Percentiles rank a stretch among this genome's conserved stretches.
Conservation (phyloP, 2,329 filamentous ascomycete genomes). For the Colletotrichum viniferum region DNA sequence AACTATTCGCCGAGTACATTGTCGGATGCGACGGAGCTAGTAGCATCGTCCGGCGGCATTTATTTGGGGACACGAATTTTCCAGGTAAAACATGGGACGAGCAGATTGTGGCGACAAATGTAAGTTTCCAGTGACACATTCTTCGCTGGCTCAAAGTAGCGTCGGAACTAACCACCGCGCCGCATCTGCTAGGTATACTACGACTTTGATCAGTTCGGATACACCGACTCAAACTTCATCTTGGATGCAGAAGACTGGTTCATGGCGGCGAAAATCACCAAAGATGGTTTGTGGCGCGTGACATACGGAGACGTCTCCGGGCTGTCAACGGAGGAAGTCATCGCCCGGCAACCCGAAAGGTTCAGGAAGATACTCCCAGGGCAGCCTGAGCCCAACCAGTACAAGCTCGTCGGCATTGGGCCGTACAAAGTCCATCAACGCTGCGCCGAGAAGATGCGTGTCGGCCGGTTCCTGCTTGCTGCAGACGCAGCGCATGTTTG, state of each 20-base stretch:
- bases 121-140: conserved; percentile 24
- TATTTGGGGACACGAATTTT: conserved; percentile 57
- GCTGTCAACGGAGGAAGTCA: conserved; percentile 56
- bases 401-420: conserved; percentile 59
- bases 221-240: conserved; percentile 62
- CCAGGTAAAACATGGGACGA: conserved; percentile 63
- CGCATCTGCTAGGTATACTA: conserved; percentile 48
- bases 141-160: neutral
- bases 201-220: conserved; percentile 57
- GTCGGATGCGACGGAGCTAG: conserved; percentile 60
- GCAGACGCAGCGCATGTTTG: conserved; percentile 65
- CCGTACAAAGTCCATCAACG: conserved; percentile 67
- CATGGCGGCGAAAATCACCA: conserved; percentile 64
- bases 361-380: conserved; percentile 64
- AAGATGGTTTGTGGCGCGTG: conserved; percentile 64
- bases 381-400: conserved; percentile 60
- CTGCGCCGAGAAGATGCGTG: conserved; percentile 59
- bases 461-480: conserved; percentile 59
- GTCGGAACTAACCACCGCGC: neutral
- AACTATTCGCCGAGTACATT: conserved; percentile 53
- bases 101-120: conserved; percentile 66
- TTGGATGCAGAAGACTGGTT: conserved; percentile 63
- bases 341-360: conserved; percentile 55
- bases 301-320: conserved; percentile 63
- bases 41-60: conserved; percentile 47